Evolutionary conservation across 1,284 basidiomycete genomes (phyloP), one percentile per base, ranked within the genome.

Genomic region (Fomes fomentarius): DNA sequence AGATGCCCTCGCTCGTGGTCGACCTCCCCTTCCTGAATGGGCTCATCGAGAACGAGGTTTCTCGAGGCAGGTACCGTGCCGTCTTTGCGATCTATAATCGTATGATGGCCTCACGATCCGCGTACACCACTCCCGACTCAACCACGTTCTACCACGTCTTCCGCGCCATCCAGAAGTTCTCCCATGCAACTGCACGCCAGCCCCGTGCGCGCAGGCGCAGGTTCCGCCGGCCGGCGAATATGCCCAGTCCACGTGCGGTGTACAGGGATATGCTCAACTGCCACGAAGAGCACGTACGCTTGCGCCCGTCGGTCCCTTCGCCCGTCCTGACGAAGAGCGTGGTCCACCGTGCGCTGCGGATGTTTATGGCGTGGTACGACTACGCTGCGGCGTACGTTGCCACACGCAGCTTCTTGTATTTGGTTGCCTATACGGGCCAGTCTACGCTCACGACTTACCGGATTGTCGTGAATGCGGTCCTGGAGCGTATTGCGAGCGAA

Each of bases 201-300:
- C 21, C 10, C 38, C 12, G 6, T 10, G 5, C 14, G 8, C 34
- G 34, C 34, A 12, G 34, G 14, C 14, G n/a, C 12, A 11, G n/a
- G 17, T 11, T 61, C 19, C 60, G 53, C 35, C 24, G 46, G 0
- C 60, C 59, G 2, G 15, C 21, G 15, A 28, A 50, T 21, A 63
- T 67, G 17, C 60, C 75, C 1, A 56, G 66, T 9, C 72, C 77
- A 4, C 75, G 81, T 21, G 58, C 62, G n/a, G 67, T 84, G n/a
- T 82, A 75, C 65, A 69, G 66, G 17, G 76, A 82, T 31, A 76
- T 84, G 75, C 65, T 80, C 44, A 48, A 56, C 34, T 69, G 66
- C 51, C 72, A 74, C 44, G 56, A 67, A 30, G 65, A 69, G 37
- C 19, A 40, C 19, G 11, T 40, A 8, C 21, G 11, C 5, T 2